Base-by-base conservation (phyloP, 169 alveolate species). In the Babesia gibsoni region DNA sequence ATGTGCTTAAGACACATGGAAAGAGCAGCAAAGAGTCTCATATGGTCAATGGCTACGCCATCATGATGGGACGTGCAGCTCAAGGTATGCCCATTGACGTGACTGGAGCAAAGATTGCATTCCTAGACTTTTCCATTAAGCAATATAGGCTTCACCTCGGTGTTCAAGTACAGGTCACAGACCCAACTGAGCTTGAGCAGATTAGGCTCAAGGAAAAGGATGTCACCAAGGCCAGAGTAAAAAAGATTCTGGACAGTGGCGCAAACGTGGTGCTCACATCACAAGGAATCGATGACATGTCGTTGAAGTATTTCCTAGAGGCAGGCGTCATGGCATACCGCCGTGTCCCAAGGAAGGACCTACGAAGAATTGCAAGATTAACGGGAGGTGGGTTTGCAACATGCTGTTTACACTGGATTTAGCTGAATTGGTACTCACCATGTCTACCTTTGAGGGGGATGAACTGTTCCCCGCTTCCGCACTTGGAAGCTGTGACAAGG, bases 271-370 rank as follows among this genome's bases (percentile, higher is more conserved):
- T 98, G 43, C 78, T 98, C 52, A 96, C 99, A 45, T 86, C 99
- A 18, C 96, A 93, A 73, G 99, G 99, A 29, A 96, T 98, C 50
- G 99, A 97, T 83, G 99, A 98, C 67, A 95, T 97, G 89, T 96
- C 98, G 23, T 86, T 96, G 79, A 98, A 98, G 91, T 97, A 98
- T 87, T 93, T 98, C 88, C 98, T 97, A 37, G 99, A 97, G 84
- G 97, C 99, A 20, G 97, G 96, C 10, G 97, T 96, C 12, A 86
- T 97, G 58, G 99, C 98, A 10, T 94, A 96, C 41, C 95, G 99
- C 79, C 94, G 99, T 81, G 99, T 97, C 8, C 94, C 91, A 12
- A 94, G 92, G 72, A 89, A 90, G 57, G 99, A 98, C 79, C 68
- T 98, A 59, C 91, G 97, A 57, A 88, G 98, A 72, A 96, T 97